A percentile compares a stretch with the other conserved stretches of the same genome.
phyloP scores from a whole-genome alignment of 2,329 filamentous ascomycete species.

The Aspergillus novofumigatus region DNA sequence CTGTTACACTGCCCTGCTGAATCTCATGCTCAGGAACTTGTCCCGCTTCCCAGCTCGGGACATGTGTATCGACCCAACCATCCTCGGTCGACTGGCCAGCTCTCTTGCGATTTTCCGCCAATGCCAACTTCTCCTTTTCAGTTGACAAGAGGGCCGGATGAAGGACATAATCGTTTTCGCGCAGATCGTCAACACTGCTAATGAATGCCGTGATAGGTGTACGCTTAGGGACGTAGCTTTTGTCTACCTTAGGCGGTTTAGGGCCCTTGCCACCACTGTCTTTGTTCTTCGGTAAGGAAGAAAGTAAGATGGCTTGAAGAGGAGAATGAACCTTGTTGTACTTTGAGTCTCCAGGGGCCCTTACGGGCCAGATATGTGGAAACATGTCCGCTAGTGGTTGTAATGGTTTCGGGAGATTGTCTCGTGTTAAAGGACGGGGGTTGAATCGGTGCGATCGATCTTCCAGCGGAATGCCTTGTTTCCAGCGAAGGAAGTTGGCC shows the following conservation, averaged over 20 bases:
- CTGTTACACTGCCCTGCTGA: constrained; percentile 76
- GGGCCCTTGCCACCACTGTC: constrained; percentile 61
- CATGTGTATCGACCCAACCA: constrained; percentile 79
- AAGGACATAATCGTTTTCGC: constrained; percentile 76
- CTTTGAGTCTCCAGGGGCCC: constrained; percentile 79
- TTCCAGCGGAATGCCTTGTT: constrained; percentile 33
- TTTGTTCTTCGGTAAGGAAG: constrained; percentile 64
- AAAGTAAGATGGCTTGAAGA: constrained; percentile 75
- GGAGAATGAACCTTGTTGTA: constrained; percentile 81
- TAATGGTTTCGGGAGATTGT: constrained; percentile 47
- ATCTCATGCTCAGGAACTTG: constrained; percentile 65
- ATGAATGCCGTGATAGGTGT: constrained; percentile 81
- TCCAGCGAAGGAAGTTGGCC: constrained; percentile 37
- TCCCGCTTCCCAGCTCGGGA: constrained; percentile 64
- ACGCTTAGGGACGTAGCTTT: constrained; percentile 67
- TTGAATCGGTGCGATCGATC: constrained; percentile 31
- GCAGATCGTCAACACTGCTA: constrained; percentile 66
- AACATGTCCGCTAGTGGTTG: constrained; percentile 77
- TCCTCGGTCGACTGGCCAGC: constrained; percentile 48
- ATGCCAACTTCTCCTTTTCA: constrained; percentile 51
- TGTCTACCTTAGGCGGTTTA: constrained; percentile 59
- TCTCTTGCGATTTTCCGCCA: constrained; percentile 51
- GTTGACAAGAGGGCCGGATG: constrained; percentile 71
- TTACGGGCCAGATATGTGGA: constrained; percentile 81
- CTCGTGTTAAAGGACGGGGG: constrained; percentile 28